Base-by-base conservation (phyloP, 371 early-diverging fungal species). In the Capniomyces stellatus region DNA sequence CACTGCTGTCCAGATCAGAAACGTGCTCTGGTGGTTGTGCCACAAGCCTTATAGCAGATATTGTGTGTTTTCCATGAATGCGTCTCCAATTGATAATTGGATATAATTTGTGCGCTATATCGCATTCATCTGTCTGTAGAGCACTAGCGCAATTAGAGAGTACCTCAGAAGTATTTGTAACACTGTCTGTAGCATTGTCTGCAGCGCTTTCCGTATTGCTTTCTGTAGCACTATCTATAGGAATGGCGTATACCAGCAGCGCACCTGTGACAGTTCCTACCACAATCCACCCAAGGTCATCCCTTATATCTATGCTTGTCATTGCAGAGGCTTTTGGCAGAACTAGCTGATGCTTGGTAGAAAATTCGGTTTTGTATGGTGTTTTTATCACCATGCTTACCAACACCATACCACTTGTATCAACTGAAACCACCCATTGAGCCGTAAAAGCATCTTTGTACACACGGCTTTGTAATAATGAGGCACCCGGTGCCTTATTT, bases 61-160 rank as follows among this genome's bases (percentile, higher is more conserved):
- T 23, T 8, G 48, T 35, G 21, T 8, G 18, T 13, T 51, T 51
- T 8, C 40, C 40, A 22, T 51, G 51, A 31, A 30, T 39, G 4
- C 51, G 2, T 19, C 51, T 51, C 51, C 51, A 51, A 51, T 51
- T 51, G 18, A 51, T 29, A 18, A 51, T 4, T 18, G 51, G 31
- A 30, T 12, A 3, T 2, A 51, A 3, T 29, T n/a, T 28, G 3
- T 19, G 3, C 27, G n/a, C n/a, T n/a, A n/a, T n/a, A n/a, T n/a
- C n/a, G n/a, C n/a, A n/a, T n/a, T n/a, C n/a, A n/a, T n/a, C n/a
- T n/a, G n/a, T n/a, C n/a, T n/a, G n/a, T n/a, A n/a, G n/a, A n/a
- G n/a, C n/a, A n/a, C n/a, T n/a, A n/a, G n/a, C n/a, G n/a, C n/a
- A n/a, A n/a, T n/a, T n/a, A n/a, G n/a, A n/a, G n/a, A n/a, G n/a